Base-by-base conservation (phyloP, 73 alveolate genomes). In the Paramecium sexaurelia region DNA sequence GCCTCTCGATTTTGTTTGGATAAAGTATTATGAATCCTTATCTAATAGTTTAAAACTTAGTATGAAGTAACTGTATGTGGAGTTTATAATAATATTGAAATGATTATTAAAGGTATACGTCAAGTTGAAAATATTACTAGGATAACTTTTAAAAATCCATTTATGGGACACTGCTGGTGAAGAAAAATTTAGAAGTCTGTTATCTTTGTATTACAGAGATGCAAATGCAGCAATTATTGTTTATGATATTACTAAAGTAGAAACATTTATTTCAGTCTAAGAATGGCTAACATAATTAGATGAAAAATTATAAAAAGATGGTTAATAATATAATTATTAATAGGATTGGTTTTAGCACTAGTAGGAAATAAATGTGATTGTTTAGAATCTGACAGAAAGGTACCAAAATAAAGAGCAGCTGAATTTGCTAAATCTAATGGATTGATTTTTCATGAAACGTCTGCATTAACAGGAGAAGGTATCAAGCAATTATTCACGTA, bases 151-250 rank as follows among this genome's bases (percentile, higher is more conserved):
- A 20, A 73, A 87, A 33, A 29, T 92, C 37, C 94, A 92, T 17
- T 35, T 92, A 19, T 92, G 95, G 93, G 95, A 92, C 39, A 92
- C 95, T 13, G 95, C 93, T n/a, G 95, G 95, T 19, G 85, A 92
- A 33, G 95, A 92, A 57, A 92, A 92, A 84, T 92, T 61, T 82
- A 94, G 86, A 84, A 68, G 95, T 51, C 43, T 95, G 27, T 43
- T 92, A 1, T 55, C 94, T 9, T 32, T 71, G 15, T 92, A 94
- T 67, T 95, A 83, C 40, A 94, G 96, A 56, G 95, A 92, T 73
- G 94, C 98, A 8, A 73, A 93, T 35, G 98, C 95, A 8, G 95
- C 95, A 6, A 75, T 95, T 22, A 71, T 91, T 15, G 96, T 95
- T 7, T 95, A 85, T 94, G 98, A 95, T 85, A 69, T 85, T 15